These are phyloP conservation scores for Annulohypoxylon stygium DNA, from an alignment of 495 filamentous ascomycete genomes.

Conservation along the genomic window DNA sequence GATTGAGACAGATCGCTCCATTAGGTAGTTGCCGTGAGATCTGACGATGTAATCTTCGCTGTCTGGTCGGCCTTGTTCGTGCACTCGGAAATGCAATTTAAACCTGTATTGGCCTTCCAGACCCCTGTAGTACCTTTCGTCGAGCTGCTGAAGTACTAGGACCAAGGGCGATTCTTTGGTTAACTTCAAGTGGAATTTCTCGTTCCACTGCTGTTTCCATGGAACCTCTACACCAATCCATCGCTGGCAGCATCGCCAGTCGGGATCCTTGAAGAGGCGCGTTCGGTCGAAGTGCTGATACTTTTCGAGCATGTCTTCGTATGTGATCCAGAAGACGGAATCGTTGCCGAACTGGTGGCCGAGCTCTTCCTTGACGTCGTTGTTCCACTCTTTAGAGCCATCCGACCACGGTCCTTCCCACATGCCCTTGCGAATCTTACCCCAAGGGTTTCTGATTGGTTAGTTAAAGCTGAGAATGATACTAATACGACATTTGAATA, in stretches of 20 bases:
- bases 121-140: constrained; percentile 87
- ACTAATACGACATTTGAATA: not conserved
- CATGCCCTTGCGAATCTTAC: constrained; percentile 72
- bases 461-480: constrained; percentile 20
- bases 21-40: constrained; percentile 78
- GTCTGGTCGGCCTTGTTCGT: constrained; percentile 73
- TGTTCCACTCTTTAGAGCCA: constrained; percentile 94
- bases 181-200: constrained; percentile 84
- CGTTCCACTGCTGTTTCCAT: constrained; percentile 89
- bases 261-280: constrained; percentile 79
- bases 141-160: constrained; percentile 88
- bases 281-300: constrained; percentile 91
- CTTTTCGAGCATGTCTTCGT: constrained; percentile 85
- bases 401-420: constrained; percentile 91
- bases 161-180: constrained; percentile 78
- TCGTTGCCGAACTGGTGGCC: constrained; percentile 93
- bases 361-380: constrained; percentile 84
- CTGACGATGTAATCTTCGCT: constrained; percentile 90
- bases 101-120: constrained; percentile 86
- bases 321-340: constrained; percentile 79
- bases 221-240: constrained; percentile 91
- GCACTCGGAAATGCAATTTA: constrained; percentile 86
- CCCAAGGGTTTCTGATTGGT: constrained; percentile 81
- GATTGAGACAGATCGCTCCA: constrained; percentile 63
- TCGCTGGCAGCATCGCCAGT: constrained; percentile 87